Conservation (phyloP, 2,329 filamentous ascomycete species). For the Verticillium zaregamsianum region DNA sequence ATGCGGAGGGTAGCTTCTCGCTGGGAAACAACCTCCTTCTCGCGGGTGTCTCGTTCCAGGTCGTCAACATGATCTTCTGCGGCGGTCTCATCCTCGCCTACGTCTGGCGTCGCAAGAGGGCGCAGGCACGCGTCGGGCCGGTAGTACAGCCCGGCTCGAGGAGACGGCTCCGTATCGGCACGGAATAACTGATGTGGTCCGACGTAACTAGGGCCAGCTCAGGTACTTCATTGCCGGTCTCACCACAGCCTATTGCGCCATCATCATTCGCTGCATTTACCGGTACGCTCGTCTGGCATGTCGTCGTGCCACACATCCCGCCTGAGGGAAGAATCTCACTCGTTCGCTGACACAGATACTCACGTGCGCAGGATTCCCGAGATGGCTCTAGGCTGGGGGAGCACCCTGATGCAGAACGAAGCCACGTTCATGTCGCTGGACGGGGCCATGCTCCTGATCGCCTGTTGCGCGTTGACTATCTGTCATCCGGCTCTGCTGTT, state of each 20-base stretch:
- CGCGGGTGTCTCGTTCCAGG: conserved; percentile 20
- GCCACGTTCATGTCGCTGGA: neutral
- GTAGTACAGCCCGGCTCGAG: too few species aligned
- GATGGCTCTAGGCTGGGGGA: neutral
- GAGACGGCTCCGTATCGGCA: too few species aligned
- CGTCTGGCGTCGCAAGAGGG: neutral
- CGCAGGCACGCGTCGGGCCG: neutral
- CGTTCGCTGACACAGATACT: neutral
- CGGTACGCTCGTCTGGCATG: conserved; percentile 2
- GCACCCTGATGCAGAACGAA: neutral
- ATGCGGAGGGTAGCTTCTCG: conserved; percentile 4
- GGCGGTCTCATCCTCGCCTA: conserved; percentile 11
- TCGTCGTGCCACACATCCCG: neutral
- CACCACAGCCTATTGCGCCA: conserved; percentile 6
- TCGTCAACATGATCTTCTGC: conserved; percentile 20
- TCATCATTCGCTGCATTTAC: conserved; percentile 12
- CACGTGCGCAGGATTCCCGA: neutral
- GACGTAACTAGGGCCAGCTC: too few species aligned
- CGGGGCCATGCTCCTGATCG: neutral
- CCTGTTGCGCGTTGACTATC: conserved; percentile 1
- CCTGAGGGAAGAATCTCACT: neutral
- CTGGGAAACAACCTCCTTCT: conserved; percentile 15
- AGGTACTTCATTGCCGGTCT: conserved; percentile 3
- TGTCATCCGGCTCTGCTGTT: conserved; percentile 9
- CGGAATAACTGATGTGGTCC: too few species aligned